Conservation (phyloP, 768 basidiomycete species). For the Leccinum disarticulatum region DNA sequence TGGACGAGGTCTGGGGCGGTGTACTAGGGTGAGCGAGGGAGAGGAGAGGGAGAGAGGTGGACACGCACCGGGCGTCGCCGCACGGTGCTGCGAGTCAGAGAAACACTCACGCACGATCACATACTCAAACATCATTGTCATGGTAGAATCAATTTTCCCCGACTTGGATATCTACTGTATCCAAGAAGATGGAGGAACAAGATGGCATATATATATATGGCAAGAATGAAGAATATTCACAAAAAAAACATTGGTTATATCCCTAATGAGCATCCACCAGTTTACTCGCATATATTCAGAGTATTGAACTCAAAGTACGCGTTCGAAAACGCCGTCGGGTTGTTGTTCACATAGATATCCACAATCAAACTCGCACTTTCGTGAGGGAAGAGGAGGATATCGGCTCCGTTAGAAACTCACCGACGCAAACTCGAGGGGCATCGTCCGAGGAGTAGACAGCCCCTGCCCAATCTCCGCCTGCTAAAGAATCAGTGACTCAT, state of each 20-base stretch:
- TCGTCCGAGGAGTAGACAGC: conserved; percentile 11
- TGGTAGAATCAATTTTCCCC: not conserved
- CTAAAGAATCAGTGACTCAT: not conserved
- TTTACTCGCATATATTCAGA: conserved; percentile 20
- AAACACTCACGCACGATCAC: too few species aligned
- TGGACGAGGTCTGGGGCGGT: too few species aligned
- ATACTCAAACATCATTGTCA: not conserved
- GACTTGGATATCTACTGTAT: not conserved
- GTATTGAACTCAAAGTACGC: conserved; percentile 27
- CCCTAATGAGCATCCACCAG: too few species aligned
- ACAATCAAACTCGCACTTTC: conserved; percentile 27
- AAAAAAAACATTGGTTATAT: not conserved
- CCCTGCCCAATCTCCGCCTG: conserved; percentile 34
- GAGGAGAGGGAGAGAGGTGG: too few species aligned
- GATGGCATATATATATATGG: not conserved
- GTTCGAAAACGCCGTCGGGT: conserved; percentile 21
- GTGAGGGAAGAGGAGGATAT: not conserved
- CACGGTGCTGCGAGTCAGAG: too few species aligned
- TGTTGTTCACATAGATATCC: conserved; percentile 30
- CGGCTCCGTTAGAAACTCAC: conserved; percentile 16
- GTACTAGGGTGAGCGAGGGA: too few species aligned
- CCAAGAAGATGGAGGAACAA: not conserved
- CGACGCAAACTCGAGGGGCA: conserved; percentile 30
- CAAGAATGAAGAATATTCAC: too few species aligned
- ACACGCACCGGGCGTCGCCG: too few species aligned